Base-by-base conservation (phyloP, 495 filamentous ascomycete species). In the Penicillium roqueforti region DNA sequence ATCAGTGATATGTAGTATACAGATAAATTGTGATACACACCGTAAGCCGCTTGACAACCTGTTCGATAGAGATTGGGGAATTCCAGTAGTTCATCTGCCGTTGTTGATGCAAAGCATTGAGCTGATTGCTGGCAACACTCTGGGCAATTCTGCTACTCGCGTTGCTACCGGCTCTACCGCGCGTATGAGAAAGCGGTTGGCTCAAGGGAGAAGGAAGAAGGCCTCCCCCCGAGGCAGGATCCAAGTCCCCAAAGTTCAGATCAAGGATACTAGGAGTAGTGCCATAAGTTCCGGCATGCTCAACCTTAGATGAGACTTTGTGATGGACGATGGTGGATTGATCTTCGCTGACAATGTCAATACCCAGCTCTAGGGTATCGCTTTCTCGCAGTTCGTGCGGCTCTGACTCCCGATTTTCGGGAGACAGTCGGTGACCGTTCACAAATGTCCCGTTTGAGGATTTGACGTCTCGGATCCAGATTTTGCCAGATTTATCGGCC, bases 371-470 rank as follows among this genome's bases (percentile, higher is more conserved):
- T 26, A 98, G 71, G 36, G 91, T 85, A 66, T 97, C 93, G 57
- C 87, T 82, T 52, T 91, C 88, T 53, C 89, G 83, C 23, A 98
- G 72, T 60, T 96, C 90, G 58, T 96, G 89, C 0, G 93, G 90
- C 38, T 98, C 93, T 1, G 92, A 96, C 61, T 98, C 93, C 55
- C 89, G 80, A 61, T 96, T 97, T 62, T 98, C 93, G 25, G 82
- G 87, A 8, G 93, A 97, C 45, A 98, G 67, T 22, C 93, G 83
- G 16, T 84, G 79, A n/a, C 89, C 91, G 54, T 97, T 98, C 48
- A 98, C 92, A 69, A 98, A 98, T 1, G 93, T 98, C 37, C 93
- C 93, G 62, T 98, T 98, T 3, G 93, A 97, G 4, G 93, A 97
- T 68, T 96, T 97, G 57, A 98, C 87, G 72, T 98, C 93, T 31